Percentiles rank a stretch among this genome's conserved stretches.
phyloP scores from a whole-genome alignment of 176 grass and related monocot genomes.

The Luzula sylvatica region DNA sequence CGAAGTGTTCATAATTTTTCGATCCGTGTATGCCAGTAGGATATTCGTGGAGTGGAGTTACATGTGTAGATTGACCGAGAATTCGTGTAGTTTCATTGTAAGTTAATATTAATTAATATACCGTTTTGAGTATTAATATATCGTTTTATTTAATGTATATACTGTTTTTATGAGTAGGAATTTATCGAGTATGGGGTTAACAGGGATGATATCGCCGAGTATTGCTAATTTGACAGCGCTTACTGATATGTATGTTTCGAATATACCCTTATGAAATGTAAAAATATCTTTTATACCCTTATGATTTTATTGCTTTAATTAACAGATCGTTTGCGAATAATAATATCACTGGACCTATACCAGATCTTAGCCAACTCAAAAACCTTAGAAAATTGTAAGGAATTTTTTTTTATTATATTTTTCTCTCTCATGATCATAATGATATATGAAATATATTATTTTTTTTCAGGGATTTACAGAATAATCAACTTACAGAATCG shows the following conservation, averaged over 20 bases:
- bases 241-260: conserved; percentile 69
- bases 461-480: conserved; percentile 69
- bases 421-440: neutral
- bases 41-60: conserved; percentile 87
- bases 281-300: neutral
- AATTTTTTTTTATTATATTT: conserved; percentile 6
- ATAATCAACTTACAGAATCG: conserved; percentile 54
- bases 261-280: neutral
- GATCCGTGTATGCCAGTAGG: conserved; percentile 84
- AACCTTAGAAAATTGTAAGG: conserved; percentile 56
- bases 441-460: conserved; percentile 14
- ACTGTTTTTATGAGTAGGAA: conserved; percentile 57
- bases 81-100: conserved; percentile 70
- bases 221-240: conserved; percentile 68
- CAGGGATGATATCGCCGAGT: conserved; percentile 45
- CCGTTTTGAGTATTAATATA: conserved; percentile 1
- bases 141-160: conserved; percentile 7
- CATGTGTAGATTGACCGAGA: conserved; percentile 36
- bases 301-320: no score
- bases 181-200: conserved; percentile 61
- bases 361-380: conserved; percentile 46
- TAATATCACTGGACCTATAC: conserved; percentile 57
- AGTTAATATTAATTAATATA: conserved; percentile 42
- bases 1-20: no score
- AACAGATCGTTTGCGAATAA: conserved; percentile 76